A percentile compares a stretch with the other conserved stretches of the same genome.
Conservation (phyloP, 169 alveolate genomes). For the Perkinsus marinus region DNA sequence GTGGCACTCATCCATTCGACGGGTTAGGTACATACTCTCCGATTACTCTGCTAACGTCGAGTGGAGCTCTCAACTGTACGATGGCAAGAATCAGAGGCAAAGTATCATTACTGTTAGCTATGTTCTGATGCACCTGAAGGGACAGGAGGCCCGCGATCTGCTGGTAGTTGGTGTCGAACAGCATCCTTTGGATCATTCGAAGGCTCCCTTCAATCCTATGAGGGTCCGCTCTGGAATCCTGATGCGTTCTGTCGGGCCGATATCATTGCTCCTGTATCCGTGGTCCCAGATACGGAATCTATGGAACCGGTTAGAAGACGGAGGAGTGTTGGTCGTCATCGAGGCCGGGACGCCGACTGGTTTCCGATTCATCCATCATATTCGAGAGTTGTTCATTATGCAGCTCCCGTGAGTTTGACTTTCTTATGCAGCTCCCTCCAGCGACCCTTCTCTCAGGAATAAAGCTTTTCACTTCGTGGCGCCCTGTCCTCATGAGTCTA, state of each 20-base stretch:
- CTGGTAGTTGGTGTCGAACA: not conserved
- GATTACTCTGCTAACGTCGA: not conserved
- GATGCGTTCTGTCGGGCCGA: not conserved
- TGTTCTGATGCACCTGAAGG: not conserved
- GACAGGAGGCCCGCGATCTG: not conserved
- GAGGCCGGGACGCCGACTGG: conserved; percentile 79
- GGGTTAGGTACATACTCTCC: not conserved
- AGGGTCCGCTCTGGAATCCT: no score
- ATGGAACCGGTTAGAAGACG: conserved; percentile 27
- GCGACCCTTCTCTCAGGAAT: not conserved
- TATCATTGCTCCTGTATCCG: not conserved
- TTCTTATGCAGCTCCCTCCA: conserved; percentile 1
- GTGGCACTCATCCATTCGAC: no score
- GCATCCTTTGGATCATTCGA: no score
- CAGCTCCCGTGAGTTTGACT: conserved; percentile 46
- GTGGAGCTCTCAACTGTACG: not conserved
- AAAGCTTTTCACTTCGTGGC: not conserved
- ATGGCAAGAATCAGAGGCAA: not conserved
- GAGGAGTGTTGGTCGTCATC: conserved; percentile 34
- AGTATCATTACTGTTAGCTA: not conserved
- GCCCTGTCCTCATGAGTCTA: conserved; percentile 70
- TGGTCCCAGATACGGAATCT: conserved; percentile 14
- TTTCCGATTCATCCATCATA: conserved; percentile 59
- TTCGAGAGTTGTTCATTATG: conserved; percentile 62
- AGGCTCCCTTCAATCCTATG: no score